These are phyloP conservation scores for Hypericum perforatum DNA, from an alignment of 345 rosid species.

Conservation along the genomic window DNA sequence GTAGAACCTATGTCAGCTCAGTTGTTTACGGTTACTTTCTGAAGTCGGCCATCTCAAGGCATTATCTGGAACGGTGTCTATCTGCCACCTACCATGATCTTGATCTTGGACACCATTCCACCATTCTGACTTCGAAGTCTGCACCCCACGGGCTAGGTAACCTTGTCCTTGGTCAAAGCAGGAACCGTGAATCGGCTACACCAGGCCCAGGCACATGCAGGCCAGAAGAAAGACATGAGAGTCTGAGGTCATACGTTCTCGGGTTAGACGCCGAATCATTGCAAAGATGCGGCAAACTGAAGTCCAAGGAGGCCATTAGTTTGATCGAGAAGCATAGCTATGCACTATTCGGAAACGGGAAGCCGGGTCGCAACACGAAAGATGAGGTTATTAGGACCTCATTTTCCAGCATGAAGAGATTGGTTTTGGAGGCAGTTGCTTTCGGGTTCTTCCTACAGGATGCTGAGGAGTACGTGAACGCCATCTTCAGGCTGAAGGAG, in stretches of 20 bases:
- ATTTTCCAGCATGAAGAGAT: conserved; percentile 73
- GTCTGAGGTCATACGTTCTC: conserved; percentile 50
- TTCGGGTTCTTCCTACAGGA: conserved; percentile 98
- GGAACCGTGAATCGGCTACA: conserved; percentile 11
- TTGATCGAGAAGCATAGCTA: conserved; percentile 65
- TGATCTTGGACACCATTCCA: conserved; percentile 15
- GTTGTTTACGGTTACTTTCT: conserved; percentile 77
- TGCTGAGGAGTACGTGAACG: conserved; percentile 53
- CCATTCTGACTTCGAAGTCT: conserved; percentile 29
- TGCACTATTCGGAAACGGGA: conserved; percentile 60
- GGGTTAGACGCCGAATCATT: conserved; percentile 61
- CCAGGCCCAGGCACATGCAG: conserved; percentile 15
- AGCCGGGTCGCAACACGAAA: conserved; percentile 14
- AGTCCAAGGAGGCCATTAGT: conserved; percentile 51
- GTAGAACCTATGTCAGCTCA: conserved; percentile 52
- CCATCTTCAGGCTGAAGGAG: conserved; percentile 57
- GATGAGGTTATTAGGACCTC: conserved; percentile 61
- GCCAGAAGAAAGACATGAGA: conserved; percentile 19
- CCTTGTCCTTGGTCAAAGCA: conserved; percentile 32
- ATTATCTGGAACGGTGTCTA: conserved; percentile 47
- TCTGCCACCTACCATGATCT: conserved; percentile 17
- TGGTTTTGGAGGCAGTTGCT: conserved; percentile 85
- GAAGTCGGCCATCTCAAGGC: conserved; percentile 67
- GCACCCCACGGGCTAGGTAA: conserved; percentile 23
- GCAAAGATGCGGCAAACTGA: conserved; percentile 59